Base-by-base conservation (phyloP, 1,284 basidiomycete species). In the Ceratobasidium papillatum region DNA sequence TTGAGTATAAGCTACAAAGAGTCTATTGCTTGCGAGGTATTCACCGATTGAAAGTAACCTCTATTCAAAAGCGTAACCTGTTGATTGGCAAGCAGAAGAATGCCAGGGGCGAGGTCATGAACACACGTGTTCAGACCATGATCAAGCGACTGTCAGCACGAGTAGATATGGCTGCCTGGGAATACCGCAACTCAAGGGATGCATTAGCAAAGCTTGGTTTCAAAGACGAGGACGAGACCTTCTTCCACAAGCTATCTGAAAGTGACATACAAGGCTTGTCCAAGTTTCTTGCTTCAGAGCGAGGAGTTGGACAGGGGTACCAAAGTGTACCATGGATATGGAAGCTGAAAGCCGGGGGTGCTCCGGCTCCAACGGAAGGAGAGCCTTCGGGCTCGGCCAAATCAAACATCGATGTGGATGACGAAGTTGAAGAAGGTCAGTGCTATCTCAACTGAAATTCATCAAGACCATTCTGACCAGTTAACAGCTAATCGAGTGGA, bases 401-500 rank as follows among this genome's bases (percentile, higher is more conserved):
- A n/a, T n/a, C n/a, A 3, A 11, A 32, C 22, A 19, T 7, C 19
- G 56, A 36, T 34, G 17, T 9, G 7, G 14, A 19, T 59, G 34
- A 12, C 2, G 56, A 59, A n/a, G 11, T 19, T 17, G 30, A 59
- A 7, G 56, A 59, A 5, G 19, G 56, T 59, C 11, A 59, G 56
- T 36, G n/a, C n/a, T n/a, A n/a, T n/a, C n/a, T n/a, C n/a, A n/a
- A n/a, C n/a, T n/a, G n/a, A n/a, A n/a, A n/a, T n/a, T n/a, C n/a
- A n/a, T n/a, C n/a, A n/a, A n/a, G n/a, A n/a, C n/a, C n/a, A n/a
- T n/a, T n/a, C n/a, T n/a, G n/a, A n/a, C n/a, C n/a, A n/a, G n/a
- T n/a, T n/a, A n/a, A 36, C 41, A 68, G 65, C 49, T n/a, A 27
- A 38, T 3, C 25, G 34, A 38, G 51, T 56, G 2, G 65, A 68